phyloP scores from a whole-genome alignment of 2,329 filamentous ascomycete species.

The Aspergillus chevalieri region DNA sequence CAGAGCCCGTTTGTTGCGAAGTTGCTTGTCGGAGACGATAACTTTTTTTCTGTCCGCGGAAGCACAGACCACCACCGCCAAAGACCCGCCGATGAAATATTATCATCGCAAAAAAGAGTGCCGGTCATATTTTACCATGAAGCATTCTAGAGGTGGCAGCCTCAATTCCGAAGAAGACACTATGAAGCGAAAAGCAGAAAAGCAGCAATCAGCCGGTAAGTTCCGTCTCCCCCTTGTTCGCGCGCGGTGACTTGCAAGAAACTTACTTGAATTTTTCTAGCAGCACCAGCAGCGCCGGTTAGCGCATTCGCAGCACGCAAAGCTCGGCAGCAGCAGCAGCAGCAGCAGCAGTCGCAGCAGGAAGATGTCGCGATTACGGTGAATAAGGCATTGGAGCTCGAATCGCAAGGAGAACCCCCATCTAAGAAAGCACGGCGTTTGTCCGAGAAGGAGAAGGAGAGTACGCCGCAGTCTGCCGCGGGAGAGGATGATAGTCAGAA shows the following conservation, averaged over 20 bases:
- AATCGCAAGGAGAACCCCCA: constrained; percentile 25
- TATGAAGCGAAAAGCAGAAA: constrained; percentile 37
- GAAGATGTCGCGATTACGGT: constrained; percentile 15
- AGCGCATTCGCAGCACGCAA: constrained; percentile 40
- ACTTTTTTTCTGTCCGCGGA: constrained; percentile 35
- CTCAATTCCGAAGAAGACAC: background rate
- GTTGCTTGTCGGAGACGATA: constrained; percentile 6
- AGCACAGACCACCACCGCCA: constrained; percentile 32
- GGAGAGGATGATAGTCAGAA: constrained; percentile 11
- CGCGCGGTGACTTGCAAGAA: background rate
- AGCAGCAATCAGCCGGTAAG: constrained; percentile 29
- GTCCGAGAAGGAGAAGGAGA: constrained; percentile 13
- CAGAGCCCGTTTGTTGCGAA: constrained; percentile 2
- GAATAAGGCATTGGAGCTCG: constrained; percentile 13
- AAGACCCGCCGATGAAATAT: constrained; percentile 1
- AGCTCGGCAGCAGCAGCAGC: constrained; percentile 34
- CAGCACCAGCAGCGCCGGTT: constrained; percentile 31
- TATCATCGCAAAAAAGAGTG: background rate
- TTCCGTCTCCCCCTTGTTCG: background rate
- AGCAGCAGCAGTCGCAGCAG: constrained; percentile 23
- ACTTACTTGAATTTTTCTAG: constrained; percentile 9
- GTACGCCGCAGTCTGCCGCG: constrained; percentile 4
- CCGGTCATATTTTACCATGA: background rate
- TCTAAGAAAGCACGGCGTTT: constrained; percentile 29
- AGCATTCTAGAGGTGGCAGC: background rate